A percentile compares a stretch with the other conserved stretches of the same genome.
These are phyloP conservation scores for Huntiella decipiens DNA, from an alignment of 2,329 filamentous ascomycete species.

Conservation along the genomic window DNA sequence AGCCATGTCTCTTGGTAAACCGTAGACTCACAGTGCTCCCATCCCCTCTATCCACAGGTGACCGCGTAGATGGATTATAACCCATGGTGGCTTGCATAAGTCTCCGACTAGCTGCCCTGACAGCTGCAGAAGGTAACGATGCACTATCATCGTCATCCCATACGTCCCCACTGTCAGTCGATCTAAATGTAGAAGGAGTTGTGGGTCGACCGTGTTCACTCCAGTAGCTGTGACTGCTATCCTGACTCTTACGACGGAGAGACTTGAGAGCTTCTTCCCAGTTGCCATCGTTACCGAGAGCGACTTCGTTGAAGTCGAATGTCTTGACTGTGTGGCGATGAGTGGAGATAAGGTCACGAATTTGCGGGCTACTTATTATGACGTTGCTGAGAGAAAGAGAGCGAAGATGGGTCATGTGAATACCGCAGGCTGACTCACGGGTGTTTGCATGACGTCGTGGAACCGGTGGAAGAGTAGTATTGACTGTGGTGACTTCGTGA, in stretches of 20 bases:
- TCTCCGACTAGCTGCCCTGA: constrained; percentile 32
- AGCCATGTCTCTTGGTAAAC: background rate
- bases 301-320: constrained; percentile 63
- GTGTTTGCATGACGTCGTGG: constrained; percentile 12
- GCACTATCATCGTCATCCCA: background rate
- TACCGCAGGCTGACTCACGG: constrained; percentile 16
- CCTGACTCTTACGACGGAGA: constrained; percentile 26
- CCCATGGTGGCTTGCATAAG: constrained; percentile 23
- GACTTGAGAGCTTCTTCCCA: constrained; percentile 74
- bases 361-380: constrained; percentile 50
- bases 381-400: constrained; percentile 56
- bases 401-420: constrained; percentile 48
- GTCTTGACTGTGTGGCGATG: constrained; percentile 53
- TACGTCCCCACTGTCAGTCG: too few relatives aligned
- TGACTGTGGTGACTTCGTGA: constrained; percentile 43
- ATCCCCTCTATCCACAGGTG: too few relatives aligned
- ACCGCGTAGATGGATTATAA: constrained; percentile 3
- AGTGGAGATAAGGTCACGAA: constrained; percentile 45
- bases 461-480: constrained; percentile 28
- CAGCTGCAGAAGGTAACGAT: constrained; percentile 30
- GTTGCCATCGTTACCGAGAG: constrained; percentile 44
- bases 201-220: constrained; percentile 11
- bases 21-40: too few relatives aligned
- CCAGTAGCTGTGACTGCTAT: constrained; percentile 20
- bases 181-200: too few relatives aligned